These are phyloP conservation scores for Pichia sp. DNA, from an alignment of 1,139 yeast genomes.

Conservation along the genomic window DNA sequence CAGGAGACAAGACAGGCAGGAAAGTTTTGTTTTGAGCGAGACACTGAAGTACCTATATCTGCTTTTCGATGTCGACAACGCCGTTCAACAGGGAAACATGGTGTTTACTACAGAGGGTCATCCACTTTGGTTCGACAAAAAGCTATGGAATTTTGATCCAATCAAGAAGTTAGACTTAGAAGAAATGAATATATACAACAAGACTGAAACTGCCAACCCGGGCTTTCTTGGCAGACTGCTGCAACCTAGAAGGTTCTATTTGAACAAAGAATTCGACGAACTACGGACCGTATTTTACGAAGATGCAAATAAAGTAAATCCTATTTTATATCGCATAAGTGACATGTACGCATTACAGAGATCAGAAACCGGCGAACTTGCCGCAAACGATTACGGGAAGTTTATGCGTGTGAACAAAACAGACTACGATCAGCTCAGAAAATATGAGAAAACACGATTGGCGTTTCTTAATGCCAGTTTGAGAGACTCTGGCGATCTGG, in stretches of 20 bases:
- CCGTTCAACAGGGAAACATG: constrained; percentile 42
- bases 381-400: constrained; percentile 2
- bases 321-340: constrained; percentile 4
- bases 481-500: not conserved
- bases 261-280: constrained; percentile 15
- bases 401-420: not conserved
- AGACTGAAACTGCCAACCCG: not conserved
- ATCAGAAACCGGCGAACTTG: not conserved
- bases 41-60: constrained; percentile 80
- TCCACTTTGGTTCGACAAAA: constrained; percentile 64
- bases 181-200: constrained; percentile 7
- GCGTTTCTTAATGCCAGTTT: not conserved
- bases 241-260: constrained; percentile 6
- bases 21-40: constrained; percentile 83
- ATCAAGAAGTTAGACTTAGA: not conserved
- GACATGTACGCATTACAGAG: constrained; percentile 1
- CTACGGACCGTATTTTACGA: constrained; percentile 8
- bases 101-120: constrained; percentile 93
- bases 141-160: constrained; percentile 18
- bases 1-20: constrained; percentile 74
- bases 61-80: constrained; percentile 57
- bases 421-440: not conserved
- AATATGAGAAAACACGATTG: not conserved
- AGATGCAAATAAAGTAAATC: constrained; percentile 1
- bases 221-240: constrained; percentile 9